Evolutionary conservation across 2,329 filamentous ascomycete species (phyloP), one percentile per base, ranked within the genome.

Genomic region (Pseudogymnoascus sp.): DNA sequence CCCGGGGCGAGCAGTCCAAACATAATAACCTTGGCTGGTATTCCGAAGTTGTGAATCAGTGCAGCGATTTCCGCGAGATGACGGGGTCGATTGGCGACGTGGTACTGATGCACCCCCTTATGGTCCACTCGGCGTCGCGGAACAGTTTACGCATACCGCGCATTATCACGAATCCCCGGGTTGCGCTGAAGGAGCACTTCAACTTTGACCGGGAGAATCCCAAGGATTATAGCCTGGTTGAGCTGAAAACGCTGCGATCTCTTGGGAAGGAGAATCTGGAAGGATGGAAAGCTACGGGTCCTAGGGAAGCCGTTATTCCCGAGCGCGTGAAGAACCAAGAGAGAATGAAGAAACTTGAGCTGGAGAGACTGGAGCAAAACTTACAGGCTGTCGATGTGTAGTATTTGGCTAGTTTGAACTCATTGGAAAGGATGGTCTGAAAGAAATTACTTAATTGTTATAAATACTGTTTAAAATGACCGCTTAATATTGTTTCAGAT

Each of bases 121-220:
- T 83, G 80, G 69, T 83, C 62, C 82, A 84, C 68, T 80, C 78
- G 0, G 80, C 79, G 6, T 79, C 77, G 5, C 77, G 77, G 61
- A 84, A 84, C 67, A 75, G 76, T 62, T 65, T 80, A 26, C 73
- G 82, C 19, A 74, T 76, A 10, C 74, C 78, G 1, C 72, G 82
- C 3, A 77, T 84, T 35, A 84, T 84, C 67, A 84, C 81, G 2
- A 84, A 84, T 64, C 81, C 81, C 4, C 80, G 80, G 0, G 79
- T 83, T 1, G 75, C 74, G 3, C 70, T 84, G 33, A 81, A 77
- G 40, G 73, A 79, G 66, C 80, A 82, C 0, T 84, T 84, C 70
- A 70, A 75, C 13, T 81, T 82, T 65, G 76, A 82, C 65, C 74
- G 81, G 3, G 76, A 82, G 66, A 75, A 75, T 4, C 70, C 66